These are phyloP conservation scores for Fusarium nanum DNA, from an alignment of 2,329 filamentous ascomycete species.

Conservation along the genomic window DNA sequence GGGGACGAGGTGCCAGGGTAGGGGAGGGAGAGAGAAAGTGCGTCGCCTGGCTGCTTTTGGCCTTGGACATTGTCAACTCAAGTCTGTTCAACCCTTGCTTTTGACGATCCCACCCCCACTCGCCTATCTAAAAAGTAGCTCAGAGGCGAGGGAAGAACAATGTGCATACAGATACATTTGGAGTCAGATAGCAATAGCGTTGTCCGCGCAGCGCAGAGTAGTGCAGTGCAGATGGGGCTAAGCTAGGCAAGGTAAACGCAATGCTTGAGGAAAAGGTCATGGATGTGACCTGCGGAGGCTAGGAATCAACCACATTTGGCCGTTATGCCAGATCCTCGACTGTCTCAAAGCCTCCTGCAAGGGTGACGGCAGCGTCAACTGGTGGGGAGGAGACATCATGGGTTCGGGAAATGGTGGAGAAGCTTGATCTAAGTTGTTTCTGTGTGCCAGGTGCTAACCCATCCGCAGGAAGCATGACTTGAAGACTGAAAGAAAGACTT, in stretches of 20 bases:
- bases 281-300: conserved; percentile 32
- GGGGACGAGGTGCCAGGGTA: conserved; percentile 27
- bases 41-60: conserved; percentile 45
- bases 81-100: conserved; percentile 43
- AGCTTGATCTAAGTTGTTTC: conserved; percentile 34
- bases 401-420: conserved; percentile 46
- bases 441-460: conserved; percentile 21
- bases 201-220: conserved; percentile 6
- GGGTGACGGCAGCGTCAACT: conserved; percentile 45
- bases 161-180: conserved; percentile 22
- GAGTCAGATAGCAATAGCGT: conserved; percentile 33
- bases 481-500: conserved; percentile 26
- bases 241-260: conserved; percentile 5
- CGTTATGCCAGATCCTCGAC: conserved; percentile 48
- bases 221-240: not conserved
- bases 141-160: conserved; percentile 33
- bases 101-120: conserved; percentile 43
- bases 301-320: conserved; percentile 39
- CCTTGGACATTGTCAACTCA: conserved; percentile 41
- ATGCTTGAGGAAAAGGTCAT: conserved; percentile 23
- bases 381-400: conserved; percentile 38
- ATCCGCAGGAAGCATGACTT: conserved; percentile 32
- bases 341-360: conserved; percentile 47
- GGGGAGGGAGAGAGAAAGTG: conserved; percentile 33
- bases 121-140: conserved; percentile 39